Evolutionary conservation across 1,139 yeast species (phyloP).

Genomic region (Scheffersomyces parashehatae): DNA sequence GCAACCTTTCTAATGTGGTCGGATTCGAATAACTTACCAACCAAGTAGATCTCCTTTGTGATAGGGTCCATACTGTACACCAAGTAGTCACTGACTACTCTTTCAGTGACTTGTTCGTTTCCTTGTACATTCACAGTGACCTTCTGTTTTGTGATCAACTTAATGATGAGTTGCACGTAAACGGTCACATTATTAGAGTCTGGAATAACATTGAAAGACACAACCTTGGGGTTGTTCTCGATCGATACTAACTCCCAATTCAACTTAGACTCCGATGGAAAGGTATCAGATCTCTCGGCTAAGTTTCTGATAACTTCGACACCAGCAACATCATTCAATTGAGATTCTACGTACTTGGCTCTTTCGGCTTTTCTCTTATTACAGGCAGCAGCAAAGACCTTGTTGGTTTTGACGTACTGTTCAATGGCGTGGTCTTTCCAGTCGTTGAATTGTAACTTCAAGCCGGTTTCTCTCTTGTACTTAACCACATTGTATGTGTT

Average conservation of each 20-base stretch:
- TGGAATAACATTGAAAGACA: constrained; percentile 61
- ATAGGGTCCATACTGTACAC: constrained; percentile 78
- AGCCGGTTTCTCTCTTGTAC: constrained; percentile 62
- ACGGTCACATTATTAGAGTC: constrained; percentile 69
- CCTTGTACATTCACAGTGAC: constrained; percentile 48
- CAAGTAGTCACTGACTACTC: constrained; percentile 69
- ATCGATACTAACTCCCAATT: constrained; percentile 79
- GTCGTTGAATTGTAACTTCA: constrained; percentile 62
- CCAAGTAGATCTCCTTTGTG: constrained; percentile 62
- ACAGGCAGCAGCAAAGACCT: constrained; percentile 61
- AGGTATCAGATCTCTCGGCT: constrained; percentile 42
- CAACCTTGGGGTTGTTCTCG: constrained; percentile 69
- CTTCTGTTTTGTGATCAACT: constrained; percentile 72
- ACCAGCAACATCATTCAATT: constrained; percentile 52
- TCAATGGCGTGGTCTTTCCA: constrained; percentile 79
- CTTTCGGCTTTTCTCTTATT: constrained; percentile 31
- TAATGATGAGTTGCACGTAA: constrained; percentile 74
- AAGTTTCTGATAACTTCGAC: constrained; percentile 49
- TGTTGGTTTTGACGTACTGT: constrained; percentile 62
- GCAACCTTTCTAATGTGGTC: constrained; percentile 41
- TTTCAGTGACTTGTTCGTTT: constrained; percentile 42
- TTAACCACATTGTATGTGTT: constrained; percentile 66
- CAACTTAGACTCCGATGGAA: constrained; percentile 62
- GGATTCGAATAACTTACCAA: constrained; percentile 81
- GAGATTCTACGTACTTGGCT: constrained; percentile 41